Conservation (phyloP, 75 land plant species). For the Chamaecyparis obtusa region DNA sequence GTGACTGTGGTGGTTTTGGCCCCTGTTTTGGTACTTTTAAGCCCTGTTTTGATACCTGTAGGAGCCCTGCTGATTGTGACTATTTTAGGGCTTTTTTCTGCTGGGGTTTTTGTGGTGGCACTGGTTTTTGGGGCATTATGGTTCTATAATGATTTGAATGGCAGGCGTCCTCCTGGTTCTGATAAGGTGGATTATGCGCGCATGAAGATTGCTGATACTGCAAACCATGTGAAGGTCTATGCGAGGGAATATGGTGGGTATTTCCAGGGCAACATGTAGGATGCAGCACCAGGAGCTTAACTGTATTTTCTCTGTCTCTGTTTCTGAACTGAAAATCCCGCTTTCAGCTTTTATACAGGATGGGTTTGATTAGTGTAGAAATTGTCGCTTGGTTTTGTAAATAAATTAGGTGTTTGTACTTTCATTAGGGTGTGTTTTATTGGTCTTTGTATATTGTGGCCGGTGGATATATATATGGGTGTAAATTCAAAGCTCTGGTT, state of each 20-base stretch:
- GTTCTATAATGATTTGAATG: slow-evolving; percentile 66
- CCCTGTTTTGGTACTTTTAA: slow-evolving; percentile 60
- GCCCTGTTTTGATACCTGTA: slow-evolving; percentile 77
- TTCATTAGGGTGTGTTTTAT: too few species aligned
- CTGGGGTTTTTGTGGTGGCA: slow-evolving; percentile 31
- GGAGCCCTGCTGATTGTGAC: slow-evolving; percentile 38
- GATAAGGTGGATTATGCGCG: too few species aligned
- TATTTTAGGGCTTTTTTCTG: slow-evolving; percentile 32
- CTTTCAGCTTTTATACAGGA: too few species aligned
- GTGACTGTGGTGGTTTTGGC: slow-evolving; percentile 43
- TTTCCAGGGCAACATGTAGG: slow-evolving; percentile 42
- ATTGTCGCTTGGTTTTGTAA: too few species aligned
- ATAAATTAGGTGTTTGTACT: too few species aligned
- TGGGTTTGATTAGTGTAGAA: too few species aligned
- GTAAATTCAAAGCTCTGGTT: too few species aligned
- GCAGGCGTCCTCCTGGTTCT: slow-evolving; percentile 41
- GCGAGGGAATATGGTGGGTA: slow-evolving; percentile 61
- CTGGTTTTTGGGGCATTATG: slow-evolving; percentile 47
- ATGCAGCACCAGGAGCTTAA: slow-evolving; percentile 65
- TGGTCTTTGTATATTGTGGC: too few species aligned
- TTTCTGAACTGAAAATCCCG: too few species aligned
- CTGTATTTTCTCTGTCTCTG: slow-evolving; percentile 25
- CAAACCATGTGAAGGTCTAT: slow-evolving; percentile 66
- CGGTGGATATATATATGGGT: too few species aligned
- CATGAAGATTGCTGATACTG: slow-evolving; percentile 4